Percentiles rank a stretch among this genome's conserved stretches.
These are phyloP conservation scores for Podosphaera xanthii DNA, from an alignment of 2,329 filamentous ascomycete species.

Conservation along the genomic window DNA sequence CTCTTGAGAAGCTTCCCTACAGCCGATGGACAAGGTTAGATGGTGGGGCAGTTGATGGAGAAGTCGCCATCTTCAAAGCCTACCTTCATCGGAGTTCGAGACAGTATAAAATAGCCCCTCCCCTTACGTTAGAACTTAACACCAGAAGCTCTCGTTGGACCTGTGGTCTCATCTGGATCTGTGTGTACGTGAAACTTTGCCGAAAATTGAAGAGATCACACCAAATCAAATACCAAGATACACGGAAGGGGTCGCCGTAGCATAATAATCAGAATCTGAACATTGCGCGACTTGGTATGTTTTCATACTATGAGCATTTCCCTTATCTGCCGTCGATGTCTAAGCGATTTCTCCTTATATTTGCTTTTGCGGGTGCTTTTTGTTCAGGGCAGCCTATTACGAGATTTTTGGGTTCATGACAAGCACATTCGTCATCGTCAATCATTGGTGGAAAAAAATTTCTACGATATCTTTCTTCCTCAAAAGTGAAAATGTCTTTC, in stretches of 20 bases:
- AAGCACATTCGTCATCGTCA: not conserved
- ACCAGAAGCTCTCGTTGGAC: conserved; percentile 10
- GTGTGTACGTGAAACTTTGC: not conserved
- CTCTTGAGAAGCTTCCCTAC: conserved; percentile 3
- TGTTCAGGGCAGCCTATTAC: not conserved
- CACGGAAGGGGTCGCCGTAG: not conserved
- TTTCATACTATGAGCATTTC: not conserved
- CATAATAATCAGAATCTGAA: not conserved
- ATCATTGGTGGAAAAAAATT: not conserved
- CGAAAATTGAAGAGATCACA: not conserved
- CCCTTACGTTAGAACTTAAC: conserved; percentile 13
- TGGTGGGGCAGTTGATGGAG: not conserved
- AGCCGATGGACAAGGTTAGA: not conserved
- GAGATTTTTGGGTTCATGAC: not conserved
- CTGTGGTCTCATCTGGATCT: conserved; percentile 15
- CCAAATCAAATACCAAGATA: not conserved
- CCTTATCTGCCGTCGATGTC: not conserved
- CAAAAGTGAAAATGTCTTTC: too few relatives aligned
- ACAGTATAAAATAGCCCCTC: conserved; percentile 9
- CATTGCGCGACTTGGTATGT: not conserved
- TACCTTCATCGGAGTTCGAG: conserved; percentile 15
- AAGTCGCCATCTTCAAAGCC: conserved; percentile 4
- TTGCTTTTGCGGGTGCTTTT: not conserved
- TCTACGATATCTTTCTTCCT: not conserved
- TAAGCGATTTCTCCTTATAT: not conserved